Percentiles rank a stretch among this genome's conserved stretches.
These are phyloP conservation scores for Babesia divergens DNA, from an alignment of 169 alveolate species.

Conservation along the genomic window DNA sequence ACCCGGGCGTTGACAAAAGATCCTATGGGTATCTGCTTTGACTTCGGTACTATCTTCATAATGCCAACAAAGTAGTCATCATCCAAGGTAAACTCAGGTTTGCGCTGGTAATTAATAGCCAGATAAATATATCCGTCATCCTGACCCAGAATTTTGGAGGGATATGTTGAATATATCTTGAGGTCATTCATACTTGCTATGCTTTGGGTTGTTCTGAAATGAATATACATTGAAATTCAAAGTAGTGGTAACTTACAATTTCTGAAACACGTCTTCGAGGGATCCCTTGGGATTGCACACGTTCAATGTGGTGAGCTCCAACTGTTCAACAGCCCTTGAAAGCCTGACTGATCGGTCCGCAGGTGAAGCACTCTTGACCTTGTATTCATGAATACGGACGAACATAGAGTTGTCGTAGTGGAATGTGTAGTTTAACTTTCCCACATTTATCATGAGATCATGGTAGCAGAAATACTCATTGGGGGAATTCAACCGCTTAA, in stretches of 20 bases:
- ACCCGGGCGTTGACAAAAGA: constrained; percentile 34
- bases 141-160: constrained; percentile 45
- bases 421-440: constrained; percentile 48
- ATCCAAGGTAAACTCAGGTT: constrained; percentile 28
- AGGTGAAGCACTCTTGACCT: not conserved
- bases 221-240: not conserved
- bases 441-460: constrained; percentile 35
- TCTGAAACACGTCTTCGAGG: constrained; percentile 10
- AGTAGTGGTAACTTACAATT: not conserved
- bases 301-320: constrained; percentile 30
- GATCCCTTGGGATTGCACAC: constrained; percentile 37
- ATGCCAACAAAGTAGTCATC: constrained; percentile 59
- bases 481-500: constrained; percentile 20
- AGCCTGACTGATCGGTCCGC: not conserved
- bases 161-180: constrained; percentile 28
- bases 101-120: constrained; percentile 43
- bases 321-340: not conserved
- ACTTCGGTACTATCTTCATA: constrained; percentile 42
- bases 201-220: constrained; percentile 24
- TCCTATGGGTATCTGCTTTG: constrained; percentile 19
- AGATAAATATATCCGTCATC: constrained; percentile 54
- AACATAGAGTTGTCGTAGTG: constrained; percentile 51
- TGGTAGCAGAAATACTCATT: constrained; percentile 26
- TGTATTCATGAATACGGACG: constrained; percentile 42
- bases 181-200: constrained; percentile 25